phyloP scores from a whole-genome alignment of 192 early-diverging fungal genomes.

The Funneliformis mosseae region DNA sequence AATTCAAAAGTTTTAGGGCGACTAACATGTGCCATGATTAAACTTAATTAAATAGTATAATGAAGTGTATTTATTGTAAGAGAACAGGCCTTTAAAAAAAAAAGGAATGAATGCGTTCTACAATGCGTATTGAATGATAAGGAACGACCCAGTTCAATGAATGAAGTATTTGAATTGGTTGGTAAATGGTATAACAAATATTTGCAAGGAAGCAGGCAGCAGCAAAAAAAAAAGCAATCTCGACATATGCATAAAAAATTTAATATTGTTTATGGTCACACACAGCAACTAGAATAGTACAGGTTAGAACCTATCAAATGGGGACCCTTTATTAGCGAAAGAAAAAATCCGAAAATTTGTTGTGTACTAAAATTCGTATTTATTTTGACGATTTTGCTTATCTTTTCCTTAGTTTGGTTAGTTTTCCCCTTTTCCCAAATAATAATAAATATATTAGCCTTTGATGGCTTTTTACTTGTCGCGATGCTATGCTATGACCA shows the following conservation, averaged over 20 bases:
- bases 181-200: background rate
- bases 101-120: slow-evolving; percentile 2
- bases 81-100: slow-evolving; percentile 9
- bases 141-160: background rate
- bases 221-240: slow-evolving; percentile 1
- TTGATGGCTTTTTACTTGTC: no score
- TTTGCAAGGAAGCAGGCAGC: slow-evolving; percentile 1
- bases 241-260: slow-evolving; percentile 1
- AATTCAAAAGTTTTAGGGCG: background rate
- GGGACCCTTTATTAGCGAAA: background rate
- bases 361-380: no score
- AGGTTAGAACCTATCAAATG: background rate
- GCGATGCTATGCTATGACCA: no score
- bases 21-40: slow-evolving; percentile 21
- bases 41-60: background rate
- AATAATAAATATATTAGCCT: no score
- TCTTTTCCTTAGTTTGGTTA: no score
- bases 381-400: no score
- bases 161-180: background rate
- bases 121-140: background rate
- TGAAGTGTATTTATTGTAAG: slow-evolving; percentile 27
- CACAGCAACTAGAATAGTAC: background rate
- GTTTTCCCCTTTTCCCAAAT: no score
- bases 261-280: background rate
- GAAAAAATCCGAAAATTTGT: background rate